A percentile compares a stretch with the other conserved stretches of the same genome.
These are phyloP conservation scores for Avena insularis DNA, from an alignment of 176 grass and related monocot species.

Conservation along the genomic window DNA sequence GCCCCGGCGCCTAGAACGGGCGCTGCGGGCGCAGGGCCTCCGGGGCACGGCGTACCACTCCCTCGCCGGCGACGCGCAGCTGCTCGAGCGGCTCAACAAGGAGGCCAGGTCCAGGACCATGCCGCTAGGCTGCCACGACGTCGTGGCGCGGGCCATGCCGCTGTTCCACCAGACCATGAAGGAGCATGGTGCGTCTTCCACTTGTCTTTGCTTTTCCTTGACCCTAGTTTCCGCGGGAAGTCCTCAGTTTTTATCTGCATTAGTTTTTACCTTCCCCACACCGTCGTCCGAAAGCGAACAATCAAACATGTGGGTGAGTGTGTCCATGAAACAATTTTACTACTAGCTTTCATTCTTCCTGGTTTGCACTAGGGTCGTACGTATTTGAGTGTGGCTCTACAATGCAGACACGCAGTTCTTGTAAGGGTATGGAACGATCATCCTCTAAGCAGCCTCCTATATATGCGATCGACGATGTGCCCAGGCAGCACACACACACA, in stretches of 20 bases:
- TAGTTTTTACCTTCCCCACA: background rate
- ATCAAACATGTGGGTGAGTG: background rate
- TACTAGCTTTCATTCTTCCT: too few relatives aligned
- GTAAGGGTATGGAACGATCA: background rate
- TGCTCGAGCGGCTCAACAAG: slow-evolving; percentile 49
- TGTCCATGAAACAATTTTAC: too few relatives aligned
- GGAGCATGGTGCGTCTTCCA: slow-evolving; percentile 45
- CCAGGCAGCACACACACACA: too few relatives aligned
- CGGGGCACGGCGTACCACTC: slow-evolving; percentile 58
- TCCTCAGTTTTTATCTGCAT: background rate
- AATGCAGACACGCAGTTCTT: background rate
- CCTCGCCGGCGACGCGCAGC: slow-evolving; percentile 52
- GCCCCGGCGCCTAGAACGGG: slow-evolving; percentile 49
- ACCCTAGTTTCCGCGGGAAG: background rate
- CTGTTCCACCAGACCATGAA: slow-evolving; percentile 61
- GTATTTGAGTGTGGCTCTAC: background rate
- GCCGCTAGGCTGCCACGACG: slow-evolving; percentile 58
- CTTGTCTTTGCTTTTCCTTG: background rate
- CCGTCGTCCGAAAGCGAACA: background rate
- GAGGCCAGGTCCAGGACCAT: slow-evolving; percentile 59
- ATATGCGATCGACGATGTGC: too few relatives aligned
- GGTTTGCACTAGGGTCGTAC: background rate
- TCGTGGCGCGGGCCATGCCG: slow-evolving; percentile 50
- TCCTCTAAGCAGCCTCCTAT: too few relatives aligned
- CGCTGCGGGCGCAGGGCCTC: slow-evolving; percentile 65